phyloP scores from a whole-genome alignment of 768 basidiomycete genomes.

The Phaeolepiota aurea region DNA sequence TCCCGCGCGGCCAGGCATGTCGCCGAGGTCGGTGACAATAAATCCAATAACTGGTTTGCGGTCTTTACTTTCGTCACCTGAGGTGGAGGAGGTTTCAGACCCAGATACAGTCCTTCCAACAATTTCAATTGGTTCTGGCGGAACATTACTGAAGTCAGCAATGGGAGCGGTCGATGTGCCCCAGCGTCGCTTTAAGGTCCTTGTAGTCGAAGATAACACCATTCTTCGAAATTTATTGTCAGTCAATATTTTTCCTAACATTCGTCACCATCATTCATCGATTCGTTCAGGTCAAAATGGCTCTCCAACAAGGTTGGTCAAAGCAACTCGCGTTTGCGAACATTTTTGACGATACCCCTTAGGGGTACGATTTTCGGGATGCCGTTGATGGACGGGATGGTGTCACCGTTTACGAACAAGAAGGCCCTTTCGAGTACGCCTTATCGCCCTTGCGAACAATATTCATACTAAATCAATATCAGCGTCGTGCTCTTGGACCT shows the following conservation, averaged over 20 bases:
- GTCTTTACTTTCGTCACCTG: constrained; percentile 22
- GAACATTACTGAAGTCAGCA: constrained; percentile 64
- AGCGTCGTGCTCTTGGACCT: constrained; percentile 85
- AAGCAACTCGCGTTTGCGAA: constrained; percentile 9
- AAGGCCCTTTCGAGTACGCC: constrained; percentile 83
- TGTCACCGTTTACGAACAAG: constrained; percentile 60
- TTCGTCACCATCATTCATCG: neutral
- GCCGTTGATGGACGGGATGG: constrained; percentile 84
- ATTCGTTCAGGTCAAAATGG: constrained; percentile 45
- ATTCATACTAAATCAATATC: constrained; percentile 3
- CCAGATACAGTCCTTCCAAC: constrained; percentile 27
- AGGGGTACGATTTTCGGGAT: constrained; percentile 70
- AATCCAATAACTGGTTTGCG: constrained; percentile 28
- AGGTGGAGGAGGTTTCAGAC: constrained; percentile 23
- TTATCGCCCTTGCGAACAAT: neutral
- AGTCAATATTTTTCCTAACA: constrained; percentile 27
- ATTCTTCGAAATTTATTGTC: constrained; percentile 80
- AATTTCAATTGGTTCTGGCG: constrained; percentile 48
- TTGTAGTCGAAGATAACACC: constrained; percentile 87
- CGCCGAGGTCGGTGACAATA: constrained; percentile 41
- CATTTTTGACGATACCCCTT: neutral
- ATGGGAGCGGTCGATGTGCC: constrained; percentile 38
- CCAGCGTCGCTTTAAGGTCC: constrained; percentile 47
- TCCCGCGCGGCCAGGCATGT: constrained; percentile 40
- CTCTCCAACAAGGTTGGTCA: constrained; percentile 44